These are phyloP conservation scores for Xerocomellus intermedius DNA, from an alignment of 768 basidiomycete species.

Conservation along the genomic window DNA sequence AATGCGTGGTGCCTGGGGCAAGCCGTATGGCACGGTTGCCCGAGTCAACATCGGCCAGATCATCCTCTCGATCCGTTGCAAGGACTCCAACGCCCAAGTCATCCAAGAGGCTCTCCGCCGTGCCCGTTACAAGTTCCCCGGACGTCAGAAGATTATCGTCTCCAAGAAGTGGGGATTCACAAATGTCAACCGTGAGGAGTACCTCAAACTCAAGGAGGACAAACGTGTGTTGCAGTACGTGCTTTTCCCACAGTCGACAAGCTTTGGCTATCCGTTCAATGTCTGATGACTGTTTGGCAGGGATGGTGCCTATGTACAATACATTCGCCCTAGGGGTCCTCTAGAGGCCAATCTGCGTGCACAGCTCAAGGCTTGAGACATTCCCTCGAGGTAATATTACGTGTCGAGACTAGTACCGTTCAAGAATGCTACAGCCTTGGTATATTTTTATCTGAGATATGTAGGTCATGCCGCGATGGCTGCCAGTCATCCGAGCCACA, in stretches of 20 bases:
- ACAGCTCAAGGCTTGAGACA: slow-evolving; percentile 68
- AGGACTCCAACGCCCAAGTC: slow-evolving; percentile 81
- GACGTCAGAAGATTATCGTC: slow-evolving; percentile 94
- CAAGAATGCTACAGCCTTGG: slow-evolving; percentile 21
- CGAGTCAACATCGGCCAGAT: slow-evolving; percentile 98
- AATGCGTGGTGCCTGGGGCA: slow-evolving; percentile 99
- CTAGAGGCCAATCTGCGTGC: slow-evolving; percentile 83
- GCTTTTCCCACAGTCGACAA: not conserved
- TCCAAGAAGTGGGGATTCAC: slow-evolving; percentile 99
- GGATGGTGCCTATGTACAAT: slow-evolving; percentile 95
- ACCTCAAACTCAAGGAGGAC: slow-evolving; percentile 82
- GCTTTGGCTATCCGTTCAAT: not conserved
- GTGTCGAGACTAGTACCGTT: slow-evolving; percentile 14
- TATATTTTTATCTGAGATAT: slow-evolving; percentile 8
- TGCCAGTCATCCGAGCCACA: not conserved
- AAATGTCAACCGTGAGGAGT: slow-evolving; percentile 86
- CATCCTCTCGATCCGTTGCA: slow-evolving; percentile 88
- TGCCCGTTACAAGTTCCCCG: slow-evolving; percentile 99
- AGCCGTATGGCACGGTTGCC: slow-evolving; percentile 94
- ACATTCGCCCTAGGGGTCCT: slow-evolving; percentile 84
- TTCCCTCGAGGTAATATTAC: slow-evolving; percentile 4
- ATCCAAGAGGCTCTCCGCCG: slow-evolving; percentile 97
- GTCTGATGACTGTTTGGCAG: slow-evolving; percentile 6
- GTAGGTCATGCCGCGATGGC: slow-evolving; percentile 2
- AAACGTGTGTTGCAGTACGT: slow-evolving; percentile 88